Conservation (phyloP, 371 early-diverging fungal genomes). For the Mucor velutinosus region DNA sequence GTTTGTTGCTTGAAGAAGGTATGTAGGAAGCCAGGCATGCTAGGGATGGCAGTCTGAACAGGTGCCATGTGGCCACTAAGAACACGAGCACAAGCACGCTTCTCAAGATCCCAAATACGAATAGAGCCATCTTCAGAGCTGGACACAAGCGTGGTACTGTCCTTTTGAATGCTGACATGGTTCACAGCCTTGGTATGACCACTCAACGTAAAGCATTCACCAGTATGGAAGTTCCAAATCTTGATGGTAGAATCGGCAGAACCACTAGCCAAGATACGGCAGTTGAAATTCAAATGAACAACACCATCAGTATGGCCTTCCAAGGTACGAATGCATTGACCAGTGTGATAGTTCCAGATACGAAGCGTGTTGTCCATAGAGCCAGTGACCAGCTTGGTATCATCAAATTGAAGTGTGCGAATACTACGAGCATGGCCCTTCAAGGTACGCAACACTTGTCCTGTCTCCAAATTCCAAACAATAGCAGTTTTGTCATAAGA, state of each 20-base stretch:
- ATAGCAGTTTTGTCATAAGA: constrained; percentile 79
- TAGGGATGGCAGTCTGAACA: constrained; percentile 68
- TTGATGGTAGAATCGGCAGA: constrained; percentile 89
- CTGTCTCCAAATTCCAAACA: constrained; percentile 84
- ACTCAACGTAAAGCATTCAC: constrained; percentile 71
- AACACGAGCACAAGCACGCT: constrained; percentile 64
- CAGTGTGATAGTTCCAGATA: constrained; percentile 96
- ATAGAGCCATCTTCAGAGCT: constrained; percentile 77
- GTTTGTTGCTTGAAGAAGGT: constrained; percentile 22
- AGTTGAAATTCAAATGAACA: constrained; percentile 83
- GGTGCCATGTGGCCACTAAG: constrained; percentile 79
- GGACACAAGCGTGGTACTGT: constrained; percentile 58
- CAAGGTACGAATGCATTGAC: constrained; percentile 83
- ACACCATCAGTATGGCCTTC: constrained; percentile 87
- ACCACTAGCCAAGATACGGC: constrained; percentile 80
- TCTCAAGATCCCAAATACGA: constrained; percentile 79
- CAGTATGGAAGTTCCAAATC: constrained; percentile 89
- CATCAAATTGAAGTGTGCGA: constrained; percentile 85
- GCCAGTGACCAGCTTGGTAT: constrained; percentile 82
- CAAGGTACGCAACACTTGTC: constrained; percentile 70
- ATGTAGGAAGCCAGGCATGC: constrained; percentile 47
- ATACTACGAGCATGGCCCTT: constrained; percentile 89
- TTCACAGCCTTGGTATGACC: constrained; percentile 86
- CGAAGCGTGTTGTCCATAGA: constrained; percentile 93
- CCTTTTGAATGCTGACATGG: constrained; percentile 71